phyloP scores from a whole-genome alignment of 2,329 filamentous ascomycete genomes.

The Aspergillus sp. region DNA sequence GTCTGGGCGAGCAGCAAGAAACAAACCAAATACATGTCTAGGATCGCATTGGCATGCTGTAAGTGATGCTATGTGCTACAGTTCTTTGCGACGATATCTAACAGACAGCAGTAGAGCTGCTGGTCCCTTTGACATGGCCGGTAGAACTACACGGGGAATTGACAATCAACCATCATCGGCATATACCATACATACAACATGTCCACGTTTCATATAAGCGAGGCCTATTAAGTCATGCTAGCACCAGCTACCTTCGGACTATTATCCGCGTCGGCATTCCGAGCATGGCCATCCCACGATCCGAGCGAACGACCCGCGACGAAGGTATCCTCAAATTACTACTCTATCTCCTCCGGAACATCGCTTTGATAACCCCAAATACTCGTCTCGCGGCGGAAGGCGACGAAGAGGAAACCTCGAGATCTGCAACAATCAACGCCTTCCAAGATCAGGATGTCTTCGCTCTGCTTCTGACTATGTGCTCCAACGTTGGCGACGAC shows the following conservation, averaged over 20 bases:
- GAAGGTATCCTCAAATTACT: constrained; percentile 91
- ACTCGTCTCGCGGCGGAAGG: constrained; percentile 73
- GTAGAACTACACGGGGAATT: constrained; percentile 78
- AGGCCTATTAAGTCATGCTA: constrained; percentile 80
- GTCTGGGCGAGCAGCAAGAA: constrained; percentile 73
- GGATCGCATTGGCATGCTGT: constrained; percentile 77
- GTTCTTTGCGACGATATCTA: constrained; percentile 21
- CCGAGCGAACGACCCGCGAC: constrained; percentile 75
- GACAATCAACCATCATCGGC: constrained; percentile 89
- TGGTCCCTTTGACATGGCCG: constrained; percentile 93
- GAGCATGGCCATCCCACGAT: constrained; percentile 75
- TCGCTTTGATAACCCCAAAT: constrained; percentile 79
- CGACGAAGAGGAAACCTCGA: constrained; percentile 86
- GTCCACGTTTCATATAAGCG: constrained; percentile 89
- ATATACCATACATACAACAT: constrained; percentile 84
- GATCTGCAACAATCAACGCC: constrained; percentile 82
- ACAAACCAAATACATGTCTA: constrained; percentile 73
- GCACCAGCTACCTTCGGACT: constrained; percentile 74
- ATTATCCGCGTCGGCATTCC: constrained; percentile 80
- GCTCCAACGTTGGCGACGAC: constrained; percentile 91
- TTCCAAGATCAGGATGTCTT: constrained; percentile 92
- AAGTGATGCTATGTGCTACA: constrained; percentile 26
- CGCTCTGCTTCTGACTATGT: constrained; percentile 77
- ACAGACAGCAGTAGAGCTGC: constrained; percentile 66
- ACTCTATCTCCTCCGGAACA: constrained; percentile 84